Conservation (phyloP, 176 grass and related monocot species). For the Eleusine coracana region DNA sequence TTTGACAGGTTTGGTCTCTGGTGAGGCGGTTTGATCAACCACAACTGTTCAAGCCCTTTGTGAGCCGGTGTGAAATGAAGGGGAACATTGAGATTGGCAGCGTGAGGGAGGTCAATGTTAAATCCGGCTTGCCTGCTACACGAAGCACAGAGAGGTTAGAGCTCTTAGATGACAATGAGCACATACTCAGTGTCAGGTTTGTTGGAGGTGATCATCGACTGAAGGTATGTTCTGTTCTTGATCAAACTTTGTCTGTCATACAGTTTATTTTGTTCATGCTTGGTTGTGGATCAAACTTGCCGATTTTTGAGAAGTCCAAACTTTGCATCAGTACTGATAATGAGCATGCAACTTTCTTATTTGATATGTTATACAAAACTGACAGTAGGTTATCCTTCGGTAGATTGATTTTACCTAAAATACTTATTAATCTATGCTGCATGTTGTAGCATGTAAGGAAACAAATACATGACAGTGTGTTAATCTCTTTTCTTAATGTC, state of each 20-base stretch:
- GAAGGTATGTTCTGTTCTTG: constrained; percentile 55
- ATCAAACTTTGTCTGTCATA: neutral
- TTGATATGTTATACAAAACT: neutral
- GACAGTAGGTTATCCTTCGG: neutral
- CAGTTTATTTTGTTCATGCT: constrained; percentile 8
- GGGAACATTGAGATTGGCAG: constrained; percentile 83
- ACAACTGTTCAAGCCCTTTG: constrained; percentile 92
- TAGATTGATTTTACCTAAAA: constrained; percentile 16
- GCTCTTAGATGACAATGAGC: constrained; percentile 81
- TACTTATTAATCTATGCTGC: neutral
- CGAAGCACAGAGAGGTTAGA: constrained; percentile 87
- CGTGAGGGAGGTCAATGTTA: constrained; percentile 91
- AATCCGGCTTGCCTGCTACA: constrained; percentile 87
- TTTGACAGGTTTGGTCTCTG: constrained; percentile 88
- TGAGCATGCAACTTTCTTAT: neutral
- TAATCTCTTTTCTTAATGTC: constrained; percentile 27
- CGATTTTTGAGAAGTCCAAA: neutral
- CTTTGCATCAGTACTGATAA: neutral
- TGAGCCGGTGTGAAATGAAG: constrained; percentile 88
- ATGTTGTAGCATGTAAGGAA: constrained; percentile 10
- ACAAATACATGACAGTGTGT: constrained; percentile 3
- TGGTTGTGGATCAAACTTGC: constrained; percentile 7
- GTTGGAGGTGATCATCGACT: constrained; percentile 91
- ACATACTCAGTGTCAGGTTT: constrained; percentile 88
- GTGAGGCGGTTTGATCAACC: constrained; percentile 98